These are phyloP conservation scores for Ensete ventricosum DNA, from an alignment of 176 grass and related monocot genomes.

Conservation along the genomic window DNA sequence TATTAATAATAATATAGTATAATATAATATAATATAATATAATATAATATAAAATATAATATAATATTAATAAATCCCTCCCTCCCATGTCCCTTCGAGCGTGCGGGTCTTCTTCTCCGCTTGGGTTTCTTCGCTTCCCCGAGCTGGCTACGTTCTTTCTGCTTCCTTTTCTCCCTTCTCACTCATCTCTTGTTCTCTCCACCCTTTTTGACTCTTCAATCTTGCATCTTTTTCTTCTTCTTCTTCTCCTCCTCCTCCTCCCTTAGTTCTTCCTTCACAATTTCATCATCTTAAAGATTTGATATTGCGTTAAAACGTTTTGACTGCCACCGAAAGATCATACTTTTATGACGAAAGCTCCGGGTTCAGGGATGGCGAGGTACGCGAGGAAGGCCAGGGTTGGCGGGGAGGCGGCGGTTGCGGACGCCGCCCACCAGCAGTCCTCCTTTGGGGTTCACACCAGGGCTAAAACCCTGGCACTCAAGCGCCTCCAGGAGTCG, in stretches of 20 bases:
- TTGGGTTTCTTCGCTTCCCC: not conserved
- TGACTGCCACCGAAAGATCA: not conserved
- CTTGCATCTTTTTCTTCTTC: too few species aligned
- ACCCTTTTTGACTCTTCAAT: not conserved
- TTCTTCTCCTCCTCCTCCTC: too few species aligned
- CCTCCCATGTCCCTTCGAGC: not conserved
- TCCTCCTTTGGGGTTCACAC: conserved; percentile 9
- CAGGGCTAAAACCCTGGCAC: conserved; percentile 16
- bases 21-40: too few species aligned
- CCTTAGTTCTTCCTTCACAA: too few species aligned
- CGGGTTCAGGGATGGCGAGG: not conserved
- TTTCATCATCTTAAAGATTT: too few species aligned
- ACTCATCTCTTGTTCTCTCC: not conserved
- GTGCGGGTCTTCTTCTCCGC: not conserved
- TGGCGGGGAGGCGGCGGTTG: conserved; percentile 16
- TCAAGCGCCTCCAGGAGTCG: conserved; percentile 15
- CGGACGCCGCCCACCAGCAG: not conserved
- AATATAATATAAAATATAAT: too few species aligned
- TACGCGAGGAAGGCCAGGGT: conserved; percentile 14
- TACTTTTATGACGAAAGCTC: conserved; percentile 1
- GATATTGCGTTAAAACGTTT: too few species aligned
- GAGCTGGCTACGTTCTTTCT: not conserved
- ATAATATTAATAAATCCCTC: too few species aligned
- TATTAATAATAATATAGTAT: too few species aligned
- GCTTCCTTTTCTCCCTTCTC: not conserved